A percentile compares a stretch with the other conserved stretches of the same genome.
phyloP scores from a whole-genome alignment of 2,329 filamentous ascomycete species.

The Ramularia endophylla region DNA sequence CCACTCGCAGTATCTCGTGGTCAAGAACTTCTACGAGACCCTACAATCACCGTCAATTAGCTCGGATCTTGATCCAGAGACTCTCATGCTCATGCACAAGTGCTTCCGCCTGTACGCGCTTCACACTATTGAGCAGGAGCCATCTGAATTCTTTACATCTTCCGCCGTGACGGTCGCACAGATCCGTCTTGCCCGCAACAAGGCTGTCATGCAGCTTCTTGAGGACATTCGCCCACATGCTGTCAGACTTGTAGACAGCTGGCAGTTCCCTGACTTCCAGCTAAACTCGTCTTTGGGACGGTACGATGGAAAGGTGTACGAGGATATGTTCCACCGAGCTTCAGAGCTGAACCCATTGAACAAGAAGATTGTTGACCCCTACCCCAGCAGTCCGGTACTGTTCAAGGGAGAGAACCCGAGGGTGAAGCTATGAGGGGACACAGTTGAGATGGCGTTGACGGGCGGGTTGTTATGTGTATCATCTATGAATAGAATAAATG shows the following conservation, averaged over 20 bases:
- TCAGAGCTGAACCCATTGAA: constrained; percentile 70
- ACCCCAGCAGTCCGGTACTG: constrained; percentile 56
- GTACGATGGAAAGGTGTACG: constrained; percentile 69
- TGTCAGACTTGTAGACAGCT: constrained; percentile 63
- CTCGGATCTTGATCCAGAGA: constrained; percentile 53
- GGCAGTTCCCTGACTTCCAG: constrained; percentile 74
- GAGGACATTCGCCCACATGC: constrained; percentile 69
- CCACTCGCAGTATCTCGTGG: constrained; percentile 69
- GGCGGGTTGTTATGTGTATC: too few species aligned
- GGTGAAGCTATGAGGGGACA: constrained; percentile 21
- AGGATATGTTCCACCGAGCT: constrained; percentile 68
- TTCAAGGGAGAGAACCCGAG: constrained; percentile 52
- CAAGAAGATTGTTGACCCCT: constrained; percentile 64
- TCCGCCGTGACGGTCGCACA: constrained; percentile 65
- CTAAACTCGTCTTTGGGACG: constrained; percentile 65
- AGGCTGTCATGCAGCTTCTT: constrained; percentile 62
- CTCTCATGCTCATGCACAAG: constrained; percentile 55
- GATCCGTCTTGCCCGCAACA: constrained; percentile 63
- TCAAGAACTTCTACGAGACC: constrained; percentile 71
- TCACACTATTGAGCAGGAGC: constrained; percentile 62
- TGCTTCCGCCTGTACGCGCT: constrained; percentile 62
- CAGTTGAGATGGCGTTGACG: too few species aligned
- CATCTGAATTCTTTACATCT: constrained; percentile 66
- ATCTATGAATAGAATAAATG: too few species aligned
- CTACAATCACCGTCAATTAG: constrained; percentile 52